Evolutionary conservation across 2,329 filamentous ascomycete species (phyloP), one percentile per base, ranked within the genome.

Genomic region (Aspergillus sp.): DNA sequence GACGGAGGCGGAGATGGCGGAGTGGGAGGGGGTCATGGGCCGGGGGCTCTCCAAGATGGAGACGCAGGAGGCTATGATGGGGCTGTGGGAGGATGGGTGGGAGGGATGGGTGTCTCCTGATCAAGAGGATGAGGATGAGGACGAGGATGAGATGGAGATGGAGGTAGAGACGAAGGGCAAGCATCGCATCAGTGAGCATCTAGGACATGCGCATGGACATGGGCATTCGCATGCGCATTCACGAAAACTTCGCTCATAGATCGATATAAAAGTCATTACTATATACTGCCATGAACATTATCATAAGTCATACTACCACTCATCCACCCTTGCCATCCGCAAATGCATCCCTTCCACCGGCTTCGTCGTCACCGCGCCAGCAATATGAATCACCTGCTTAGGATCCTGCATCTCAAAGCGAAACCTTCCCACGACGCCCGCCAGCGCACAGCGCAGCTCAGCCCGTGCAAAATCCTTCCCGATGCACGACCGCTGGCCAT

Each of bases 71-170:
- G 75, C 69, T 32, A 53, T 85, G 51, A 68, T 71, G 38, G 71
- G 76, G 6, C 53, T 81, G 41, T 86, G 83, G 71, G 82, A 85
- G 53, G 83, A 86, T 65, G 79, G 79, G 1, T 84, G 81, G 60
- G 80, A 81, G 5, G 79, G 80, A 44, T 85, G 82, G 82, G 71
- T 75, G 0, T 74, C 71, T 11, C 31, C 45, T 4, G 66, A 65
- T 9, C 60, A 61, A 13, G 57, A 54, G 11, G 60, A 64, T 21
- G 64, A 64, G 9, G 56, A 70, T 16, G 66, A 66, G 4, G 31
- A 61, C 20, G 54, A 54, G 5, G 44, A 52, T 17, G 57, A 64
- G 7, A 61, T 60, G 48, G 58, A 47, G 42, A 58, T 50, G 55
- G 38, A 34, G 46, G 2, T 20, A 4, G 16, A 43, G 42, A 38